A percentile compares a stretch with the other conserved stretches of the same genome.
Conservation (phyloP, 2,329 filamentous ascomycete genomes). For the Pestalotiopsis sp. region DNA sequence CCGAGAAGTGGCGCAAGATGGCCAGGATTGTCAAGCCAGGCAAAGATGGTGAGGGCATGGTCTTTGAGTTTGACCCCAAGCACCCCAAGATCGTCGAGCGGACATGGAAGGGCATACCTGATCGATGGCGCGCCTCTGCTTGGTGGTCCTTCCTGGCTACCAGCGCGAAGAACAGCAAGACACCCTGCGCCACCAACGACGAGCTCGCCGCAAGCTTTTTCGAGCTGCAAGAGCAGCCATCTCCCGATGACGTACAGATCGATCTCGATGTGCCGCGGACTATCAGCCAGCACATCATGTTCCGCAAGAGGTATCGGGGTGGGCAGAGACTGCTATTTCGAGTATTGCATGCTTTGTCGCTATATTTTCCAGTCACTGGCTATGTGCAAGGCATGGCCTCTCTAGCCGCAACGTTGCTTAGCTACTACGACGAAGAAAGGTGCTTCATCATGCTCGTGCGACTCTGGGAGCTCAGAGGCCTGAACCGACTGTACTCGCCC, state of each 20-base stretch:
- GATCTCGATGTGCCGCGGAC: conserved; percentile 95
- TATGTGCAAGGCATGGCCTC: conserved; percentile 99
- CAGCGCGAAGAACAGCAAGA: conserved; percentile 66
- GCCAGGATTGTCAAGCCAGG: conserved; percentile 56
- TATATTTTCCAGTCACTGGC: conserved; percentile 87
- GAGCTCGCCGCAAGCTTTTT: conserved; percentile 73
- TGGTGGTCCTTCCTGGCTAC: conserved; percentile 91
- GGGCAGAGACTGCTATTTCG: conserved; percentile 91
- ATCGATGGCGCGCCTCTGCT: conserved; percentile 88
- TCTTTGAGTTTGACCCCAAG: conserved; percentile 77
- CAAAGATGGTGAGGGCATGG: conserved; percentile 55
- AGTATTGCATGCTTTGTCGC: conserved; percentile 85
- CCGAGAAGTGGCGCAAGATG: conserved; percentile 70
- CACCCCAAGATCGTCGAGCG: conserved; percentile 85
- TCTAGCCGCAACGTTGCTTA: conserved; percentile 85
- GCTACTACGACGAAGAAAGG: conserved; percentile 94
- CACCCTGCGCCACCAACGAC: conserved; percentile 63
- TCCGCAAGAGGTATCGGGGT: conserved; percentile 84
- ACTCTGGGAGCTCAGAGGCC: conserved; percentile 84
- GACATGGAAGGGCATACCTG: conserved; percentile 97
- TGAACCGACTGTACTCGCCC: conserved; percentile 79
- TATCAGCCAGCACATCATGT: conserved; percentile 97
- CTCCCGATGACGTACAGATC: conserved; percentile 92
- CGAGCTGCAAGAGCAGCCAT: conserved; percentile 70
- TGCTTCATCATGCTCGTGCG: conserved; percentile 97